These are phyloP conservation scores for Pascua guehoae DNA, from an alignment of 1,284 basidiomycete species.

Conservation along the genomic window DNA sequence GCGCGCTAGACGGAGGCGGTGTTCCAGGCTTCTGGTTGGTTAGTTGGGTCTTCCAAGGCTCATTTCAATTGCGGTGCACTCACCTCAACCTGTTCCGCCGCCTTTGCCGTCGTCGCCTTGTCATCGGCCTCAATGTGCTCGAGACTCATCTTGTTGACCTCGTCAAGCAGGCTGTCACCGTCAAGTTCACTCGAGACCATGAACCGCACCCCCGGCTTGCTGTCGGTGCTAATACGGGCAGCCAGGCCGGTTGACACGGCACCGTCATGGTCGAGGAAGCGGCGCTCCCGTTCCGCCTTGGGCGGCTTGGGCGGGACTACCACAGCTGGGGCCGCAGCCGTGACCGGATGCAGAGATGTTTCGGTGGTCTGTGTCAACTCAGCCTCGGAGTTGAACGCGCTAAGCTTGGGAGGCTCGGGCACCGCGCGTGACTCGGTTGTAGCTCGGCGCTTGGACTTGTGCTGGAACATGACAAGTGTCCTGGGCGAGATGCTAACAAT, in stretches of 20 bases:
- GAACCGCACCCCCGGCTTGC: constrained; percentile 33
- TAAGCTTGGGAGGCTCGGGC: neutral
- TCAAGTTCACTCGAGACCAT: constrained; percentile 50
- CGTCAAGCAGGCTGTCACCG: constrained; percentile 46
- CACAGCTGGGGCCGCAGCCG: neutral
- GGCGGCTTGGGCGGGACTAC: neutral
- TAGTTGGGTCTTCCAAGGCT: neutral
- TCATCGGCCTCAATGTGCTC: constrained; percentile 39
- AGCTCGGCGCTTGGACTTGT: constrained; percentile 30
- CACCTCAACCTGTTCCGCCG: constrained; percentile 21
- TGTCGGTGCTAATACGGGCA: neutral
- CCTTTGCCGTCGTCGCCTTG: constrained; percentile 16
- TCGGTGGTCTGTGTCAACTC: neutral
- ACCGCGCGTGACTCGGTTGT: neutral
- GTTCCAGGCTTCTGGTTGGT: constrained; percentile 29
- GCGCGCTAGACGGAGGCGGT: constrained; percentile 20
- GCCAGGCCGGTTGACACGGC: neutral
- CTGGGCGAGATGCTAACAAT: constrained; percentile 38
- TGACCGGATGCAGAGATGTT: neutral
- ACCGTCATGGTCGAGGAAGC: neutral
- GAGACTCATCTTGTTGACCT: constrained; percentile 49
- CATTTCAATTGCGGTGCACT: constrained; percentile 1
- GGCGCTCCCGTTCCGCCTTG: constrained; percentile 2
- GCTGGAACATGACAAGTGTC: constrained; percentile 27
- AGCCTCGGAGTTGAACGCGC: neutral